These are phyloP conservation scores for Catenaria anguillulae DNA, from an alignment of 371 early-diverging fungal genomes.

Conservation along the genomic window DNA sequence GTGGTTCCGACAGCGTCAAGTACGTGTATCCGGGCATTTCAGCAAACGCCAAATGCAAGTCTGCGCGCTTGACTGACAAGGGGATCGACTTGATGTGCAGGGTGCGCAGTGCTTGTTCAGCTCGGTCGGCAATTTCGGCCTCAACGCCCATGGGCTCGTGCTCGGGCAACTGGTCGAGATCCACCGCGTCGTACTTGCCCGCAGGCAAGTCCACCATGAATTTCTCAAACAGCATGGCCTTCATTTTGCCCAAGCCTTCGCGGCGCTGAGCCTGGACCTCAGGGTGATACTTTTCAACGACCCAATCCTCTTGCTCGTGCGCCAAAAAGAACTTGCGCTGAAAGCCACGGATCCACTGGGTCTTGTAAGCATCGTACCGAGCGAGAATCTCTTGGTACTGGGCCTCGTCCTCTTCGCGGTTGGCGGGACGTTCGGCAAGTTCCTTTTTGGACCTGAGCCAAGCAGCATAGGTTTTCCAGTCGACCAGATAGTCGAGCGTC, in stretches of 20 bases:
- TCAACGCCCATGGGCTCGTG: background rate
- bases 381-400: background rate
- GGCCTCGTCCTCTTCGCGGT: slow-evolving; percentile 1
- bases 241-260: background rate
- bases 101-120: background rate
- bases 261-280: background rate
- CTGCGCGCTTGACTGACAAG: background rate
- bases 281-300: slow-evolving; percentile 1
- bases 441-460: background rate
- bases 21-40: background rate
- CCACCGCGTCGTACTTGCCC: background rate
- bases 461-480: slow-evolving; percentile 1
- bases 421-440: background rate
- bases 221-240: background rate
- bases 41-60: background rate
- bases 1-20: slow-evolving; percentile 2
- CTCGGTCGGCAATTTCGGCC: background rate
- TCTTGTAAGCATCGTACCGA: background rate
- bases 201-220: background rate
- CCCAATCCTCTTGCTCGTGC: background rate
- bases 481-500: background rate
- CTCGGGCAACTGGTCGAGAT: background rate
- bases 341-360: background rate
- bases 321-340: background rate
- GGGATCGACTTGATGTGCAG: slow-evolving; percentile 1